Base-by-base conservation (phyloP, 2,329 filamentous ascomycete genomes). In the Penicillium italicum region DNA sequence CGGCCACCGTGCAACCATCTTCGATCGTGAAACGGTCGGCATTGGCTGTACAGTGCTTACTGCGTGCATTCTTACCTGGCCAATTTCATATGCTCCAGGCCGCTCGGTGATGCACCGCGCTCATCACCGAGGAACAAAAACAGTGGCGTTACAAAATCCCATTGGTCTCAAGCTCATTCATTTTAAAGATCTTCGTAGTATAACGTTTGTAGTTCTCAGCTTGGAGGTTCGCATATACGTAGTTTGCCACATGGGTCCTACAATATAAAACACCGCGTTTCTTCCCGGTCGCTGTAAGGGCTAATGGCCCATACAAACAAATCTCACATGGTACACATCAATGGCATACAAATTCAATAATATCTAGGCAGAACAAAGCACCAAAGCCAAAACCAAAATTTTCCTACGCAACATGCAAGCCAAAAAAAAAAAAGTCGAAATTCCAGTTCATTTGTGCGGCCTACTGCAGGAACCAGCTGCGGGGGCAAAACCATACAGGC, bases 401-500 rank as follows among this genome's bases (percentile, higher is more conserved):
- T 41, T 26, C 36, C 20, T n/a, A 41, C 18, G 22, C 36, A 24
- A 20, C 12, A 55, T 55, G 53, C 53, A 51, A 22, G 40, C 40
- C 40, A 9, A 37, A 20, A n/a, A 44, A 52, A 11, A 40, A 11
- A 18, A 41, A 50, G 24, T 12, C 36, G 22, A 24, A 26, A 48
- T 50, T 45, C 42, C 36, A 56, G 22, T 55, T 52, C 62, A 62
- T 57, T 58, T 61, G 50, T 60, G 64, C 63, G 67, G 68, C 60
- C 69, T 72, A 71, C 70, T 72, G 70, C 70, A 72, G 70, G 69
- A 70, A 72, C 70, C 58, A 61, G 50, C 46, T 54, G 62, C 66
- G 63, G 63, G 63, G 48, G 16, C 16, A 42, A 41, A 20, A 43
- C 18, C 48, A 26, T n/a, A 20, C 37, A 48, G 46, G 48, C 53